phyloP scores from a whole-genome alignment of 345 rosid species.

The Citrus hindsii region DNA sequence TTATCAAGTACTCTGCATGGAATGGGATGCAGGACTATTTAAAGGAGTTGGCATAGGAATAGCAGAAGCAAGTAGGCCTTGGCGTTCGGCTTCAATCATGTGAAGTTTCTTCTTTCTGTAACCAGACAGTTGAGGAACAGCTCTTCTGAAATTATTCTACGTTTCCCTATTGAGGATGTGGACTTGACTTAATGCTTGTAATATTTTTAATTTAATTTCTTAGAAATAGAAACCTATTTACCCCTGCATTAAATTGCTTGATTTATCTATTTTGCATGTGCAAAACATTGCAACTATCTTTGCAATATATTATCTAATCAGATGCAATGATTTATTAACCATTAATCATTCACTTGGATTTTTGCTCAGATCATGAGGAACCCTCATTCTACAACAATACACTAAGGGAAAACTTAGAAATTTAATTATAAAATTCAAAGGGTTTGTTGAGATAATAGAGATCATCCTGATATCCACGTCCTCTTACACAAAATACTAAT shows the following conservation, averaged over 20 bases:
- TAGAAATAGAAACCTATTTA: not conserved
- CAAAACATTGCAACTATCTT: too few species aligned
- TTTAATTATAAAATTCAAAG: not conserved
- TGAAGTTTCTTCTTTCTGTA: conserved; percentile 7
- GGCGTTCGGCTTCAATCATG: conserved; percentile 14
- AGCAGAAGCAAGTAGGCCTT: conserved; percentile 11
- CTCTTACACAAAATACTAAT: not conserved
- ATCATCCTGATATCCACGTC: not conserved
- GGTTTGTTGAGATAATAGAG: not conserved
- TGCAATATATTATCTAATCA: too few species aligned
- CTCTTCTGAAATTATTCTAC: conserved; percentile 9
- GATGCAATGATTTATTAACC: too few species aligned
- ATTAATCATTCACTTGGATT: too few species aligned
- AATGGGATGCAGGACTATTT: not conserved
- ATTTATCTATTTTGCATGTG: not conserved
- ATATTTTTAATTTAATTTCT: too few species aligned
- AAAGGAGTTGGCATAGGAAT: not conserved
- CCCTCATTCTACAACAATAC: not conserved
- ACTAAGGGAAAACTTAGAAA: not conserved
- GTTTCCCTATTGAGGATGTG: not conserved
- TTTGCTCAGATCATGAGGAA: too few species aligned
- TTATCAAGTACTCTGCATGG: not conserved
- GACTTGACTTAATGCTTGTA: conserved; percentile 1
- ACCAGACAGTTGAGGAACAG: conserved; percentile 15
- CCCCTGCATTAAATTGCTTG: not conserved